Conservation (phyloP, 2,329 filamentous ascomycete species). For the Aureobasidium mangrovei region DNA sequence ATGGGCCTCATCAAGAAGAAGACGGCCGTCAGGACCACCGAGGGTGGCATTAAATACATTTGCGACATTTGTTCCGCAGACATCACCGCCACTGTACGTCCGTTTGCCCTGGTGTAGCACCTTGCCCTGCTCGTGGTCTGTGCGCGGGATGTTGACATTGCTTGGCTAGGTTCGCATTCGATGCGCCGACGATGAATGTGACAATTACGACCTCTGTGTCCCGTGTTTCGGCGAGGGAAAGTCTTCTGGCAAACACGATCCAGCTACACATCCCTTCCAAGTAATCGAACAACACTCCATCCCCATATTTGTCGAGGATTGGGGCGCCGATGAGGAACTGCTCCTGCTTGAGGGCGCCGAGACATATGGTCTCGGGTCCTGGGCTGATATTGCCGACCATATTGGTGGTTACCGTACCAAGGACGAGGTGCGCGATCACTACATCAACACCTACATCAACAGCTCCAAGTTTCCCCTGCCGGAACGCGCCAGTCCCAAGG, state of each 20-base stretch:
- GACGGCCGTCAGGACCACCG: slow-evolving; percentile 67
- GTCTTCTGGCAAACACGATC: slow-evolving; percentile 74
- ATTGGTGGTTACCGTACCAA: slow-evolving; percentile 92
- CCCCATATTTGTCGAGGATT: slow-evolving; percentile 87
- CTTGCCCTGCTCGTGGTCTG: slow-evolving; percentile 5
- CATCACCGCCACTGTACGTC: slow-evolving; percentile 85
- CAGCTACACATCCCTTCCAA: slow-evolving; percentile 74
- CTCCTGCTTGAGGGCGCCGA: slow-evolving; percentile 87
- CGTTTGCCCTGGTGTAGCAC: background rate
- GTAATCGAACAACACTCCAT: slow-evolving; percentile 99
- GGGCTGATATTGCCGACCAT: slow-evolving; percentile 96
- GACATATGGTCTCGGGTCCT: slow-evolving; percentile 91
- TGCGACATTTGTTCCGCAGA: slow-evolving; percentile 96
- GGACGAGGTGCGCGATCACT: slow-evolving; percentile 93
- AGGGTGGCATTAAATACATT: slow-evolving; percentile 66
- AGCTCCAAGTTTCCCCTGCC: slow-evolving; percentile 80
- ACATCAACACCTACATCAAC: slow-evolving; percentile 77
- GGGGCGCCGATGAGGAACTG: slow-evolving; percentile 97
- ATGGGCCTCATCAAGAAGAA: slow-evolving; percentile 98
- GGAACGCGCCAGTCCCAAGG: slow-evolving; percentile 71
- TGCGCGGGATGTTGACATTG: slow-evolving; percentile 11
- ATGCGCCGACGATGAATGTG: slow-evolving; percentile 74
- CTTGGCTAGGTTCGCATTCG: slow-evolving; percentile 75
- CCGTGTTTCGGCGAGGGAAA: slow-evolving; percentile 83
- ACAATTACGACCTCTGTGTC: slow-evolving; percentile 94